phyloP scores from a whole-genome alignment of 202 grass and related monocot species.

The Schoenoplectus tabernaemontani region DNA sequence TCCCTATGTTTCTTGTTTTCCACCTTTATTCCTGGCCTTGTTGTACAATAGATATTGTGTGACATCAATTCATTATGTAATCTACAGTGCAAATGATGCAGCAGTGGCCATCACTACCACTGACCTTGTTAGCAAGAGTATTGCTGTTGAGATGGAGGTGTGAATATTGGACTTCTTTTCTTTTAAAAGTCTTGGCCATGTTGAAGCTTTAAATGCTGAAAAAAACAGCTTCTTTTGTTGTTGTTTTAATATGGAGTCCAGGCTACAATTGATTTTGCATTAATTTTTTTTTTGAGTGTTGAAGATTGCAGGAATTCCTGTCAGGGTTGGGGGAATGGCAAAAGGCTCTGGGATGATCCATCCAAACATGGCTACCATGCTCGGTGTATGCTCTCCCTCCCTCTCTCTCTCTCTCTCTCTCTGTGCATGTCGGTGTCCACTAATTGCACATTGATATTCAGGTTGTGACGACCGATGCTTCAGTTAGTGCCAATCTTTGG shows the following conservation, averaged over 20 bases:
- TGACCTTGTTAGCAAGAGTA: constrained; percentile 97
- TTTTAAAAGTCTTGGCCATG: background rate
- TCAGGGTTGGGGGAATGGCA: constrained; percentile 93
- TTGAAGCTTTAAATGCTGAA: background rate
- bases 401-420: background rate
- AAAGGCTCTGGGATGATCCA: constrained; percentile 99
- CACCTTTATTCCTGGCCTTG: background rate
- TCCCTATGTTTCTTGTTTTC: background rate
- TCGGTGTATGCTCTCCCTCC: constrained; percentile 50
- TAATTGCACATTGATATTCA: constrained; percentile 35
- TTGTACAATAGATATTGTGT: background rate
- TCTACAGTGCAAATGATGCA: constrained; percentile 59
- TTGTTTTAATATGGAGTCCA: background rate
- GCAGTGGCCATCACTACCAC: constrained; percentile 96
- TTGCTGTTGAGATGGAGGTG: constrained; percentile 83
- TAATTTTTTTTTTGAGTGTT: constrained; percentile 24
- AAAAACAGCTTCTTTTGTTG: background rate
- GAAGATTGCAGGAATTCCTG: constrained; percentile 79
- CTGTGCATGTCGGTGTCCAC: background rate
- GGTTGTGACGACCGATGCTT: constrained; percentile 97
- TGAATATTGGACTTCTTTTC: constrained; percentile 25
- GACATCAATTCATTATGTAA: background rate
- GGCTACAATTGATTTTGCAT: background rate
- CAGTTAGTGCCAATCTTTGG: constrained; percentile 61
- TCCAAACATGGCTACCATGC: constrained; percentile 99